phyloP scores from a whole-genome alignment of 139 green algal genomes.

The Ulvella scutata region DNA sequence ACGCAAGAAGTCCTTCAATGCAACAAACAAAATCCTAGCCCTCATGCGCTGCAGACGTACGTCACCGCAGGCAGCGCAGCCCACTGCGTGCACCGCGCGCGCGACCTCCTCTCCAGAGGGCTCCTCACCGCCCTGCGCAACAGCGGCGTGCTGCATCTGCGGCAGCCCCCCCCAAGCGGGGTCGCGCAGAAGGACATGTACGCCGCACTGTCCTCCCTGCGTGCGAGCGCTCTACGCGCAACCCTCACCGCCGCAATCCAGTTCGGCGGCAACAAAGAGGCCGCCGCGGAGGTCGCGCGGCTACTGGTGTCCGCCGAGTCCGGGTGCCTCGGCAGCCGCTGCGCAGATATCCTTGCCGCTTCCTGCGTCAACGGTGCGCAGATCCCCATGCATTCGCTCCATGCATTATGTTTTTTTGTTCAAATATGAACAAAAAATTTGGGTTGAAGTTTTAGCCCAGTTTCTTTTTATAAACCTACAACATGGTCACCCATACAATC shows the following conservation, averaged over 20 bases:
- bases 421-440: no score
- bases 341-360: neutral
- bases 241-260: neutral
- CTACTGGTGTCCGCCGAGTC: neutral
- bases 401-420: no score
- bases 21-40: no score
- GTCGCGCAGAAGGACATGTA: neutral
- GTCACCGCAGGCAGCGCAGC: neutral
- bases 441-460: no score
- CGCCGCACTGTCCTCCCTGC: neutral
- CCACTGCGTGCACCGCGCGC: neutral
- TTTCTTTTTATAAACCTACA: no score
- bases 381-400: no score
- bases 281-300: neutral
- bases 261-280: neutral
- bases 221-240: neutral
- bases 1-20: no score
- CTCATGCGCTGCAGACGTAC: neutral
- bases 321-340: neutral
- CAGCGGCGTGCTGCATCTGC: neutral
- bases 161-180: neutral
- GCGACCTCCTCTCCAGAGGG: neutral
- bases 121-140: neutral
- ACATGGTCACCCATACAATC: no score
- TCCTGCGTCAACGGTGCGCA: neutral